Evolutionary conservation across 768 basidiomycete genomes (phyloP), one percentile per base, ranked within the genome.

Genomic region (Lactarius indigo): DNA sequence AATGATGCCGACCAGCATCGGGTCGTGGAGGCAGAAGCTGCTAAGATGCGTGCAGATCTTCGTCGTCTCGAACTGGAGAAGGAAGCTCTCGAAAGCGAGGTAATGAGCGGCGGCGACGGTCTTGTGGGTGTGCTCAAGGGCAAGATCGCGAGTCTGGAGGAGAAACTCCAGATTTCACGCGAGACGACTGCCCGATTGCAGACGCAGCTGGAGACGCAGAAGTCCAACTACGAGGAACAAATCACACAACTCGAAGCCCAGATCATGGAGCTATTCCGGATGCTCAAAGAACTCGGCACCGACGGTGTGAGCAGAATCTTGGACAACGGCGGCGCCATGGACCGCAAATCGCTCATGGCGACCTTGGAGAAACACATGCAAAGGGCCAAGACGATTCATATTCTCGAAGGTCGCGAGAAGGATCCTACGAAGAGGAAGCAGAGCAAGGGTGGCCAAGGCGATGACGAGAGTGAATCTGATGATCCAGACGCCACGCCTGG

Each of bases 211-310:
- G 87, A 86, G 70, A 83, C 84, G 47, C 91, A 95, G 78, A 91
- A 89, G 75, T 75, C 79, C 18, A 86, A 84, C 17, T 95, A 95
- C 73, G 91, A 96, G 73, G 91, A 94, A 64, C 87, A 87, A 71
- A 93, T 98, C 64, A 82, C 85, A 4, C 92, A 96, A 75, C 86
- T 96, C 17, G 94, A 97, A 74, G 84, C 89, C 15, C 92, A 97
- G 79, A 96, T 96, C 68, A 86, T 91, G 83, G 95, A 97, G 74
- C 77, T 98, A 20, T 98, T 96, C 80, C 84, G 90, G 71, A 96
- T 97, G 94, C 81, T 98, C 62, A 91, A 87, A 74, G 92, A 96
- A 72, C 84, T 90, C 41, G 87, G 90, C 18, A 86, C 28, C 23
- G 65, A 84, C 64, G 89, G 90, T 17, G 84, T 93, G 42, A 90